phyloP scores from a whole-genome alignment of 2,329 filamentous ascomycete genomes.

The Hypoxylon sp. region DNA sequence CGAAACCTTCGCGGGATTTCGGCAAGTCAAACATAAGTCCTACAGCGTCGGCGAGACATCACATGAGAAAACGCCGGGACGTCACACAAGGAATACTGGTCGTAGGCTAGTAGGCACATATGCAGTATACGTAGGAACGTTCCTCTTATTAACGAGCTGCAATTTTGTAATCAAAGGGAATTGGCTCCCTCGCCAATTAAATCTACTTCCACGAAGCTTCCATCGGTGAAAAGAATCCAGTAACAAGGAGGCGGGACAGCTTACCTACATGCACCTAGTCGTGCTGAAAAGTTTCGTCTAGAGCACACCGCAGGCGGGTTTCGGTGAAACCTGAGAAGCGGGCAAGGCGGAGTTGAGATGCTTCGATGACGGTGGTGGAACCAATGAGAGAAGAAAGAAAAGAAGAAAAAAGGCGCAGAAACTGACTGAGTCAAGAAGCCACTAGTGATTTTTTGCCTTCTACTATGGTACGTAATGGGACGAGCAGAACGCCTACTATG shows the following conservation, averaged over 20 bases:
- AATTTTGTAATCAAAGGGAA: background rate
- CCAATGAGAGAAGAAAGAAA: no score
- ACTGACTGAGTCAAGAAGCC: conserved; percentile 5
- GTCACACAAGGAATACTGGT: conserved; percentile 21
- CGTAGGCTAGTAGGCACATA: no score
- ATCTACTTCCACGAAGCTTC: no score
- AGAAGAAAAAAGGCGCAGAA: no score
- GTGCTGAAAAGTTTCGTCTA: conserved; percentile 10
- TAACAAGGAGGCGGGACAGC: no score
- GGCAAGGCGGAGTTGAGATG: conserved; percentile 2
- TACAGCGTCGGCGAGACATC: conserved; percentile 30
- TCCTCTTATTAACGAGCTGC: background rate
- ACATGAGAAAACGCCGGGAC: conserved; percentile 19
- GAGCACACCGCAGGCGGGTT: conserved; percentile 8
- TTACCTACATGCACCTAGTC: conserved; percentile 4
- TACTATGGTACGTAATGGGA: conserved; percentile 26
- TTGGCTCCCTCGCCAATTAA: conserved; percentile 6
- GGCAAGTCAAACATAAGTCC: conserved; percentile 17
- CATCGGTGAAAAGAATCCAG: no score
- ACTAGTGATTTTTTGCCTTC: conserved; percentile 22
- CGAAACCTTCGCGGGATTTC: conserved; percentile 17
- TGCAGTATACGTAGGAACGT: no score
- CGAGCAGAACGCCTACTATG: no score
- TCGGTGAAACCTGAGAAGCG: conserved; percentile 30
- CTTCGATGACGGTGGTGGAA: conserved; percentile 20